These are phyloP conservation scores for Vigna radiata DNA, from an alignment of 306 rosid genomes.

Conservation along the genomic window DNA sequence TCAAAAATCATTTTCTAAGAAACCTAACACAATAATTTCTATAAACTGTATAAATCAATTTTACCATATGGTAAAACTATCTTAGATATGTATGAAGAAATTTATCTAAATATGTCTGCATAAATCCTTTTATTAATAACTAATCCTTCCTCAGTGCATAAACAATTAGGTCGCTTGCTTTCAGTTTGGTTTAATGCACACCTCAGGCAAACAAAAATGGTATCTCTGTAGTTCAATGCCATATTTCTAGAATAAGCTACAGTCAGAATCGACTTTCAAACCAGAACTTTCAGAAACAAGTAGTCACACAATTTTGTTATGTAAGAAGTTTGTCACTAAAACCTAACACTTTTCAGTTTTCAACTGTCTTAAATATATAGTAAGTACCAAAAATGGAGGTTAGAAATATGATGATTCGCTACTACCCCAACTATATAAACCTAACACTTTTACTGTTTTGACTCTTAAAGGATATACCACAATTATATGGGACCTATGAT, in stretches of 20 bases:
- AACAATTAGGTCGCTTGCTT: neutral
- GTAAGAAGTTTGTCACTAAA: conserved; percentile 14
- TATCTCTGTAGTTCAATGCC: neutral
- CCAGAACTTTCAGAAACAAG: neutral
- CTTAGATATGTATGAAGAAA: too few relatives aligned
- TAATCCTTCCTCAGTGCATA: neutral
- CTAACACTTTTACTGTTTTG: conserved; percentile 48
- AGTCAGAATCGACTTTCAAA: conserved; percentile 11
- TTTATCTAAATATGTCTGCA: too few relatives aligned
- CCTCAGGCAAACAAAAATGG: neutral
- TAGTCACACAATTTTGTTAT: neutral
- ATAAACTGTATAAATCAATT: too few relatives aligned
- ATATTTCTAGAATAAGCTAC: conserved; percentile 2
- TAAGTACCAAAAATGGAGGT: conserved; percentile 18
- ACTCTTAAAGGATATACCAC: conserved; percentile 33
- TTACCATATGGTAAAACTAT: too few relatives aligned
- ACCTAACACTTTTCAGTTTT: conserved; percentile 13
- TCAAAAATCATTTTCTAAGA: too few relatives aligned
- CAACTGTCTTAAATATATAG: conserved; percentile 35
- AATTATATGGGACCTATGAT: conserved; percentile 33
- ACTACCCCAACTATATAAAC: too few relatives aligned
- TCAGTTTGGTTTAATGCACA: neutral
- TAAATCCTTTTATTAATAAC: neutral
- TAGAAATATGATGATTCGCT: too few relatives aligned
- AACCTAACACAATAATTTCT: too few relatives aligned